phyloP scores from a whole-genome alignment of 768 basidiomycete species.

The Pleurotus cornucopiae region DNA sequence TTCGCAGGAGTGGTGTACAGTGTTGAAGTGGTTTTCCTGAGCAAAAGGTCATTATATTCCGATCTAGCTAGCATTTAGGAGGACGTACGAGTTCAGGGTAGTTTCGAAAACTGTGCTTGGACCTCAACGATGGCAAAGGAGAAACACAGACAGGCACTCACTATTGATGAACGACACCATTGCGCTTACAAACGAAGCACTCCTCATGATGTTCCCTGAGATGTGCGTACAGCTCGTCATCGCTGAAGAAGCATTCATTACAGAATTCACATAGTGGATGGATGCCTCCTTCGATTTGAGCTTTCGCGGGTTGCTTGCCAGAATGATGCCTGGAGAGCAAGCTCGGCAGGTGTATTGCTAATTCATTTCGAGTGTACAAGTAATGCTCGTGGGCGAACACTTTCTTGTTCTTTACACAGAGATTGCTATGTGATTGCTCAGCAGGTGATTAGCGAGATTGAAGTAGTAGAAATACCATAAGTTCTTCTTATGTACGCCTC shows the following conservation, averaged over 20 bases:
- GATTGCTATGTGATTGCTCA: conserved; percentile 46
- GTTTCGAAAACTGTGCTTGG: conserved; percentile 61
- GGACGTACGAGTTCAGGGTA: conserved; percentile 69
- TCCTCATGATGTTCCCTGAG: conserved; percentile 95
- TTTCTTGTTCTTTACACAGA: conserved; percentile 88
- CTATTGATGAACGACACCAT: conserved; percentile 82
- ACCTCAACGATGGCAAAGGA: neutral
- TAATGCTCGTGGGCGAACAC: conserved; percentile 95
- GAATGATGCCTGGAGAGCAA: conserved; percentile 34
- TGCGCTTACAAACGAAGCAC: conserved; percentile 89
- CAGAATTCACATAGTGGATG: conserved; percentile 89
- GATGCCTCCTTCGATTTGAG: conserved; percentile 63
- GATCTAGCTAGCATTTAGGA: neutral
- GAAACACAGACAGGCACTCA: conserved; percentile 35
- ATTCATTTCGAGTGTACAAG: conserved; percentile 60
- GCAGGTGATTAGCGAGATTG: neutral
- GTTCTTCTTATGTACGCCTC: conserved; percentile 67
- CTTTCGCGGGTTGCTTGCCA: conserved; percentile 35
- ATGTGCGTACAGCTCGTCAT: conserved; percentile 90
- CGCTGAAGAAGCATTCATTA: conserved; percentile 88
- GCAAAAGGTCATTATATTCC: neutral
- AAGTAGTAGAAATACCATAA: conserved; percentile 57
- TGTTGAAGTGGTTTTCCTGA: conserved; percentile 74
- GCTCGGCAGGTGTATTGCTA: conserved; percentile 77
- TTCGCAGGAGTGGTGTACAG: conserved; percentile 73